These are phyloP conservation scores for Aegilops umbellulata DNA, from an alignment of 176 grass and related monocot genomes.

Conservation along the genomic window DNA sequence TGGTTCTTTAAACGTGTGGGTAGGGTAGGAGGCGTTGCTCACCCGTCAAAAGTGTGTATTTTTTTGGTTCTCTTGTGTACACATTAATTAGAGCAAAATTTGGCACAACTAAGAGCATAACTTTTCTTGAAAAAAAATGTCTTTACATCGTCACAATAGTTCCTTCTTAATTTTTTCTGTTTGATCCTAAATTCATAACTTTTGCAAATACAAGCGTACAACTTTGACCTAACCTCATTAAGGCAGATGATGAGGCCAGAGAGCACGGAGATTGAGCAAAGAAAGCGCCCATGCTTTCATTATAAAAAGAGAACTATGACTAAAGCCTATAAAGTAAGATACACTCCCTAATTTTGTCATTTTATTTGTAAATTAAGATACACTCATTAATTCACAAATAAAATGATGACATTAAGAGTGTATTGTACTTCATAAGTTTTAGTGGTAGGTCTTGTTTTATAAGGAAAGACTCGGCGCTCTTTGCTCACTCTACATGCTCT, in stretches of 20 bases:
- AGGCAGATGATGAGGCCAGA: background rate
- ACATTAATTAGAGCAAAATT: too few species aligned
- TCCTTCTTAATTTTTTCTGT: background rate
- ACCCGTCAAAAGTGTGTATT: too few species aligned
- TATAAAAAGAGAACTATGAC: background rate
- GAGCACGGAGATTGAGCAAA: background rate
- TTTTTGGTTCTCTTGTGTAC: too few species aligned
- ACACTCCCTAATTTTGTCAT: background rate
- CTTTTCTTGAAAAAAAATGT: too few species aligned
- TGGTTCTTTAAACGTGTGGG: too few species aligned
- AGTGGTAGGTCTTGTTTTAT: background rate
- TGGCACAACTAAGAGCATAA: too few species aligned
- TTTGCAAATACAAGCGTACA: background rate
- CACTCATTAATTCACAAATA: background rate
- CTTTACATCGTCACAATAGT: background rate
- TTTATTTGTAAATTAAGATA: background rate
- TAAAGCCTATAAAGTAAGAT: conserved; percentile 16
- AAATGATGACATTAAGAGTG: background rate
- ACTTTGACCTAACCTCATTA: background rate
- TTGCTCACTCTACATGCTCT: background rate
- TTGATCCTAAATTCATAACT: background rate
- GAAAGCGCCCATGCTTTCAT: background rate
- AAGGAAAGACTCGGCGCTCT: background rate
- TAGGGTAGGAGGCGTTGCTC: too few species aligned
- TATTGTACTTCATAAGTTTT: conserved; percentile 11